phyloP scores from a whole-genome alignment of 441 rosid species.

The Croton setiger region DNA sequence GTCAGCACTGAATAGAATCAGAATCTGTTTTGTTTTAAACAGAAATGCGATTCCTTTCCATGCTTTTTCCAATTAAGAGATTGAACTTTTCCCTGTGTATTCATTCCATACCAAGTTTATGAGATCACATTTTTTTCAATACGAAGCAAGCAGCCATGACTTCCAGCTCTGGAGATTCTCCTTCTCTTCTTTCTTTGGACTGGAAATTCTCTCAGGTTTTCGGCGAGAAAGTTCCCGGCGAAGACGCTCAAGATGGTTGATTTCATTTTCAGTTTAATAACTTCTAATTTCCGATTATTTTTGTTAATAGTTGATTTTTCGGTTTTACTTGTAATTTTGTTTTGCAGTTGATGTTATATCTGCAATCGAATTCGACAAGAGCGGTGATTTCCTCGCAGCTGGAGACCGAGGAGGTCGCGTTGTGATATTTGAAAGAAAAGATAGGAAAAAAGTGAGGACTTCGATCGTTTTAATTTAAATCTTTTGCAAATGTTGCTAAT shows the following conservation, averaged over 20 bases:
- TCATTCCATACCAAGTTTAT: neutral
- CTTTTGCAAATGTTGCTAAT: neutral
- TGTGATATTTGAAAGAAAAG: slow-evolving; percentile 46
- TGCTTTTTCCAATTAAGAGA: neutral
- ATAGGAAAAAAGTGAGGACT: slow-evolving; percentile 37
- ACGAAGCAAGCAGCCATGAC: slow-evolving; percentile 7
- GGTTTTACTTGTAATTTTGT: neutral
- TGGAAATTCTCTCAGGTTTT: slow-evolving; percentile 72
- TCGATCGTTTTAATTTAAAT: neutral
- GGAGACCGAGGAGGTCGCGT: slow-evolving; percentile 71
- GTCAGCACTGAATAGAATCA: slow-evolving; percentile 2
- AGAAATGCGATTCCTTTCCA: neutral
- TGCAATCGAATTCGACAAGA: slow-evolving; percentile 53
- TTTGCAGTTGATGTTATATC: slow-evolving; percentile 47
- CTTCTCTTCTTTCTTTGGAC: slow-evolving; percentile 25
- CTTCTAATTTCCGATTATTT: neutral
- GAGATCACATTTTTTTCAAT: neutral
- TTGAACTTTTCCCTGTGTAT: too few relatives aligned
- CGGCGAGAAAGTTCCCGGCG: slow-evolving; percentile 52
- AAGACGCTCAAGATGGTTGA: slow-evolving; percentile 57
- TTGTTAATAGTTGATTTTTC: neutral
- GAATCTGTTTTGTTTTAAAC: neutral
- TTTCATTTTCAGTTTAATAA: neutral
- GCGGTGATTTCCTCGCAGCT: slow-evolving; percentile 59
- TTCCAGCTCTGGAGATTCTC: slow-evolving; percentile 15